A percentile compares a stretch with the other conserved stretches of the same genome.
Conservation (phyloP, 148 eudicot genomes). For the Spergularia bocconei region DNA sequence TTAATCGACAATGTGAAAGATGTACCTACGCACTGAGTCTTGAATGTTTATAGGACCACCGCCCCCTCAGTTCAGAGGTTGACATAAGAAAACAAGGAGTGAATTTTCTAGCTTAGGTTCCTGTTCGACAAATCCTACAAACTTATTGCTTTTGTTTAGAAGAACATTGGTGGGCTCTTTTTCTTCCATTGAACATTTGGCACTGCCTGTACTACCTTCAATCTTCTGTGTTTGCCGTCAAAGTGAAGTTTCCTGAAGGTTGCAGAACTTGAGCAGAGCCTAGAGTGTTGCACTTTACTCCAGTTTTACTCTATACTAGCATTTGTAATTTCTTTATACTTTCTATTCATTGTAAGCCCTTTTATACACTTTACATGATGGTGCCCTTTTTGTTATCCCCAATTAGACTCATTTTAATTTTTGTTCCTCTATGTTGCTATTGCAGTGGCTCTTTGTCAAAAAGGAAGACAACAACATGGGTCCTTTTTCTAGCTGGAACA, state of each 20-base stretch:
- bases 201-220: background rate
- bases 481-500: conserved; percentile 83
- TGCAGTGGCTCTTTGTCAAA: conserved; percentile 85
- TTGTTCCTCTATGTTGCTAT: conserved; percentile 27
- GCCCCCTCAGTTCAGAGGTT: too few species aligned
- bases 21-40: too few species aligned
- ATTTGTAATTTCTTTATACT: background rate
- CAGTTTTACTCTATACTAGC: background rate
- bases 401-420: background rate
- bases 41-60: too few species aligned
- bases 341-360: background rate
- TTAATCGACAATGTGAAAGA: too few species aligned
- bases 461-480: conserved; percentile 75
- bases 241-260: background rate
- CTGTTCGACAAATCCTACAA: too few species aligned
- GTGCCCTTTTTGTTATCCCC: background rate
- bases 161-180: too few species aligned
- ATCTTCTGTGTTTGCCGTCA: background rate
- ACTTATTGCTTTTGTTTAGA: too few species aligned
- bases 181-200: background rate
- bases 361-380: background rate
- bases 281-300: background rate
- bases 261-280: background rate
- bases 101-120: too few species aligned
- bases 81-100: too few species aligned